Conservation (phyloP, 768 basidiomycete species). For the Cyathus striatus region DNA sequence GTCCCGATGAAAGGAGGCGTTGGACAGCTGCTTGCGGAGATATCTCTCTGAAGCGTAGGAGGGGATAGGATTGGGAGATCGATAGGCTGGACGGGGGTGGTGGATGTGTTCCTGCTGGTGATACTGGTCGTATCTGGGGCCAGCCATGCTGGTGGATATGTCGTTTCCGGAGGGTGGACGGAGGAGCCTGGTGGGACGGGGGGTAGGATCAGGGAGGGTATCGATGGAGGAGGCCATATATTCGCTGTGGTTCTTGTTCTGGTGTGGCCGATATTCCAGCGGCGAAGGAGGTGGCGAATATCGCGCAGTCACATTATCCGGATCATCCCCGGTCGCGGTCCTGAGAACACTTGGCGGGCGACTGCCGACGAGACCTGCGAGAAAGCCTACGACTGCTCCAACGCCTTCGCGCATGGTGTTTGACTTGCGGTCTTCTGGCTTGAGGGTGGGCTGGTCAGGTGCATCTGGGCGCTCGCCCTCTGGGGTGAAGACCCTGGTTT, state of each 20-base stretch:
- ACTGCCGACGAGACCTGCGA: constrained; percentile 54
- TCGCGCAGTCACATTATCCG: constrained; percentile 1
- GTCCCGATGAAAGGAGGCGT: constrained; percentile 17
- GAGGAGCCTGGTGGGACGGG: constrained; percentile 6
- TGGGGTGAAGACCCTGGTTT: constrained; percentile 86
- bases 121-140: constrained; percentile 3
- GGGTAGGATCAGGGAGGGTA: constrained; percentile 22
- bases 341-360: constrained; percentile 14
- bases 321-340: constrained; percentile 5
- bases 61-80: constrained; percentile 7
- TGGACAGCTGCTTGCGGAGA: constrained; percentile 8
- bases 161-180: constrained; percentile 5
- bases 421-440: constrained; percentile 14
- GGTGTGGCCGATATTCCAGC: constrained; percentile 14
- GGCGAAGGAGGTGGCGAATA: constrained; percentile 29
- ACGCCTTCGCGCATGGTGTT: constrained; percentile 40
- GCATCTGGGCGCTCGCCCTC: constrained; percentile 54
- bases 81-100: no score
- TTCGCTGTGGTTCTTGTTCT: constrained; percentile 9
- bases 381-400: constrained; percentile 60
- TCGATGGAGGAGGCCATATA: constrained; percentile 28
- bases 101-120: constrained; percentile 9
- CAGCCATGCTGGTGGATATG: constrained; percentile 2
- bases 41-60: constrained; percentile 1
- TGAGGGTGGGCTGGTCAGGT: constrained; percentile 16